These are phyloP conservation scores for Kurtzmaniella quercitrusa DNA, from an alignment of 1,139 yeast genomes.

Conservation along the genomic window DNA sequence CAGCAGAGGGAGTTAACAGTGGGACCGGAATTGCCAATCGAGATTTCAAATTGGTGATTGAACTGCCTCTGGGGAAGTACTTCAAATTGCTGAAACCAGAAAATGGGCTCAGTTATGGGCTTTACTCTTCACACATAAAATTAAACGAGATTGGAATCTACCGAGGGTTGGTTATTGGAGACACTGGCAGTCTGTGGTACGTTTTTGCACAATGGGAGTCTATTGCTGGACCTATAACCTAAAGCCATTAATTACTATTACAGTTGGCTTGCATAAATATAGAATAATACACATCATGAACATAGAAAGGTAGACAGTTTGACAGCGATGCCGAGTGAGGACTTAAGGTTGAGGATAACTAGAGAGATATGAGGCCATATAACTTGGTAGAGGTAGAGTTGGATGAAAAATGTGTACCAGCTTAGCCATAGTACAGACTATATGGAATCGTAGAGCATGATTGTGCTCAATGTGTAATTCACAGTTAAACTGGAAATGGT, in stretches of 20 bases:
- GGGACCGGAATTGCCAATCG: conserved; percentile 34
- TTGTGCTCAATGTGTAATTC: too few species aligned
- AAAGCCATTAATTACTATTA: conserved; percentile 1
- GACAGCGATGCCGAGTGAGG: too few species aligned
- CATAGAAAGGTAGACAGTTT: too few species aligned
- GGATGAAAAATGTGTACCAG: too few species aligned
- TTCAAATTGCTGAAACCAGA: conserved; percentile 54
- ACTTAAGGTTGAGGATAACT: too few species aligned
- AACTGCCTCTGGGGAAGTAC: conserved; percentile 81
- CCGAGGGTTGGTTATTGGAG: conserved; percentile 79
- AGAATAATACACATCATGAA: too few species aligned
- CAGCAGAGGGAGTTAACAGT: conserved; percentile 48
- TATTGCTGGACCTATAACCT: conserved; percentile 19
- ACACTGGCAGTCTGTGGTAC: conserved; percentile 79
- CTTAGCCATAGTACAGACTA: too few species aligned
- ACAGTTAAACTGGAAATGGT: too few species aligned
- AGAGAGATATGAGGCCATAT: too few species aligned
- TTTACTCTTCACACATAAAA: conserved; percentile 55
- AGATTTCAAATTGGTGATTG: conserved; percentile 61
- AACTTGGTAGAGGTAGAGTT: too few species aligned
- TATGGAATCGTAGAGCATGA: too few species aligned
- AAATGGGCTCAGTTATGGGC: conserved; percentile 41
- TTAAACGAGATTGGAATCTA: conserved; percentile 75
- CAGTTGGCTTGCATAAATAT: too few species aligned
- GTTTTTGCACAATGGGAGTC: conserved; percentile 92